phyloP scores from a whole-genome alignment of 2,329 filamentous ascomycete species.

The Aspergillus eucalypticola region DNA sequence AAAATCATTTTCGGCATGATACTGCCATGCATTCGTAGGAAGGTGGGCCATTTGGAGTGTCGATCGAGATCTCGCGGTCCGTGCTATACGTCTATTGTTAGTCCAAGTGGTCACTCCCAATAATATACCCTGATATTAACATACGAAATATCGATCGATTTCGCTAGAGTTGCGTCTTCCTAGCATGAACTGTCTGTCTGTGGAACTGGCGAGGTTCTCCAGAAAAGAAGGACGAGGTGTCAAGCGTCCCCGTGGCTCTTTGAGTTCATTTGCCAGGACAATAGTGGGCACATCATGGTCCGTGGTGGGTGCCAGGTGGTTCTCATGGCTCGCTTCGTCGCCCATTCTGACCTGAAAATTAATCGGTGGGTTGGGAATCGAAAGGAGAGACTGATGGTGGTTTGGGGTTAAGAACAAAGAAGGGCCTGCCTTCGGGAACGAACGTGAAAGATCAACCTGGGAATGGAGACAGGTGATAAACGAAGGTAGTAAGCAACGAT shows the following conservation, averaged over 20 bases:
- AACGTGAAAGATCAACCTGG: not conserved
- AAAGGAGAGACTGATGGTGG: not conserved
- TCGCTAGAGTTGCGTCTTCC: constrained; percentile 43
- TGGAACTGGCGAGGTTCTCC: constrained; percentile 33
- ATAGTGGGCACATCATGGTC: not conserved
- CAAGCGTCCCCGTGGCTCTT: constrained; percentile 24
- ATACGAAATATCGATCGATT: constrained; percentile 63
- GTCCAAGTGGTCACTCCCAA: not conserved
- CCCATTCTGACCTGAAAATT: not conserved
- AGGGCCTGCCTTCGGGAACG: constrained; percentile 5
- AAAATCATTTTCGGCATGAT: constrained; percentile 73
- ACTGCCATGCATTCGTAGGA: constrained; percentile 74
- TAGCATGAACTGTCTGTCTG: constrained; percentile 34
- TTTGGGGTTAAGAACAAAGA: not conserved
- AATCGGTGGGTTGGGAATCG: not conserved
- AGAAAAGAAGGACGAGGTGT: constrained; percentile 39
- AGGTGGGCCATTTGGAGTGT: constrained; percentile 75
- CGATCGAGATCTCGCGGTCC: constrained; percentile 67
- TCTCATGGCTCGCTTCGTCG: not conserved
- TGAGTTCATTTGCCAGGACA: constrained; percentile 16
- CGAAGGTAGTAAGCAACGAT: not conserved
- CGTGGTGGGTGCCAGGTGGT: not conserved
- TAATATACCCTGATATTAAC: constrained; percentile 18
- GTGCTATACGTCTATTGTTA: constrained; percentile 20
- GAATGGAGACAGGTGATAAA: not conserved